Evolutionary conservation across 2,329 filamentous ascomycete genomes (phyloP).

Genomic region (Boeremia lycopersici): DNA sequence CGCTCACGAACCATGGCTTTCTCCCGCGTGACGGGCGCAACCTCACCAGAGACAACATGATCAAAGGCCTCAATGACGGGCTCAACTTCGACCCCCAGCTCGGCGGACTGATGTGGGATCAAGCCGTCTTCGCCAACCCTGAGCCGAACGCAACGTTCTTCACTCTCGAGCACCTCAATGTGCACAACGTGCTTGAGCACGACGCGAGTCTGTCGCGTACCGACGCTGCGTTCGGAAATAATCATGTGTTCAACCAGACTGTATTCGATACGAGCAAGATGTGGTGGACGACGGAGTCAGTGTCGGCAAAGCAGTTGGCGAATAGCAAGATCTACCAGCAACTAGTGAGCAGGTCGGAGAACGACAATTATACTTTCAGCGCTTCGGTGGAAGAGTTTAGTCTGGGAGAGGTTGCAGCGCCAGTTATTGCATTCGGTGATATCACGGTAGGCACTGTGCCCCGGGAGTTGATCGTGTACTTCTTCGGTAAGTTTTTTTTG

Average conservation of each 20-base stretch:
- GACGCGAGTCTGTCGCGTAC: conserved; percentile 57
- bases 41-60: conserved; percentile 43
- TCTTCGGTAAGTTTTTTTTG: conserved; percentile 52
- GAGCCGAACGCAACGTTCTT: conserved; percentile 39
- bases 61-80: conserved; percentile 48
- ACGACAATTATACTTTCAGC: conserved; percentile 58
- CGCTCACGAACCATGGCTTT: conserved; percentile 45
- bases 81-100: conserved; percentile 54
- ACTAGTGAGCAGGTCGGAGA: conserved; percentile 52
- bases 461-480: conserved; percentile 51
- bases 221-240: conserved; percentile 59
- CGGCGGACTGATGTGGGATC: conserved; percentile 50
- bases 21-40: conserved; percentile 43
- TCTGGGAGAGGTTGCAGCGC: conserved; percentile 58
- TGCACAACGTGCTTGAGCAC: conserved; percentile 58
- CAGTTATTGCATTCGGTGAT: conserved; percentile 59
- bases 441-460: conserved; percentile 48
- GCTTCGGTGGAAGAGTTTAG: conserved; percentile 52
- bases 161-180: conserved; percentile 51
- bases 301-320: conserved; percentile 46
- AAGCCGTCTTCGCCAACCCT: conserved; percentile 47
- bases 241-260: conserved; percentile 59
- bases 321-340: conserved; percentile 55
- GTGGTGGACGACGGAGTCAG: conserved; percentile 54
- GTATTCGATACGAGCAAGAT: conserved; percentile 54